A percentile compares a stretch with the other conserved stretches of the same genome.
Conservation (phyloP, 805 yeast species). For the Pichia gijzeniarum region DNA sequence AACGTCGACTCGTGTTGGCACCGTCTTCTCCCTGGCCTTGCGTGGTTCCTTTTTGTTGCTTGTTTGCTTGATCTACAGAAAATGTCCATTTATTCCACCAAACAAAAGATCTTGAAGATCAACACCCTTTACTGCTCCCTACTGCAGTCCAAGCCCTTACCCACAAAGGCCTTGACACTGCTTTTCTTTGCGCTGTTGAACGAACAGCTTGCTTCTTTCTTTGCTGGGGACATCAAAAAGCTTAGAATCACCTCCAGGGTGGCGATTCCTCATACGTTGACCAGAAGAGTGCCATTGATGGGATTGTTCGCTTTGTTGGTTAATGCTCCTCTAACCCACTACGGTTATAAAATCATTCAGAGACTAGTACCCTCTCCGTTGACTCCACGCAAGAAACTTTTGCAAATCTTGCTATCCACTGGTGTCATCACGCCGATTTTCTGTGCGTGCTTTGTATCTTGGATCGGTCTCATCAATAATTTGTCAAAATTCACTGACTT, state of each 20-base stretch:
- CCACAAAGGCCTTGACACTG: conserved; percentile 54
- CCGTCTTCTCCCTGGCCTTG: no score
- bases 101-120: background rate
- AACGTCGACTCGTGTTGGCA: no score
- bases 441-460: conserved; percentile 42
- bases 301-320: conserved; percentile 48
- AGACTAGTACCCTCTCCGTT: conserved; percentile 40
- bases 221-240: conserved; percentile 38
- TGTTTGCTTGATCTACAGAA: no score
- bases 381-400: conserved; percentile 33
- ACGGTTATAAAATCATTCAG: conserved; percentile 42
- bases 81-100: background rate
- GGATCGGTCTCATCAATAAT: conserved; percentile 46
- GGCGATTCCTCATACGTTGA: conserved; percentile 34
- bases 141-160: conserved; percentile 44
- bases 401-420: conserved; percentile 47
- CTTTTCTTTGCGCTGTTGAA: conserved; percentile 50
- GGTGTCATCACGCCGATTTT: conserved; percentile 50
- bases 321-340: conserved; percentile 55
- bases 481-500: conserved; percentile 4
- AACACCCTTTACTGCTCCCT: conserved; percentile 13
- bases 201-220: conserved; percentile 48
- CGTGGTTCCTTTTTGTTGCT: no score
- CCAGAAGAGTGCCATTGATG: conserved; percentile 44
- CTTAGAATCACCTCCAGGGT: background rate